Percentiles rank a stretch among this genome's conserved stretches.
phyloP scores from a whole-genome alignment of 148 eudicot species.

The Dysphania ambrosioides region DNA sequence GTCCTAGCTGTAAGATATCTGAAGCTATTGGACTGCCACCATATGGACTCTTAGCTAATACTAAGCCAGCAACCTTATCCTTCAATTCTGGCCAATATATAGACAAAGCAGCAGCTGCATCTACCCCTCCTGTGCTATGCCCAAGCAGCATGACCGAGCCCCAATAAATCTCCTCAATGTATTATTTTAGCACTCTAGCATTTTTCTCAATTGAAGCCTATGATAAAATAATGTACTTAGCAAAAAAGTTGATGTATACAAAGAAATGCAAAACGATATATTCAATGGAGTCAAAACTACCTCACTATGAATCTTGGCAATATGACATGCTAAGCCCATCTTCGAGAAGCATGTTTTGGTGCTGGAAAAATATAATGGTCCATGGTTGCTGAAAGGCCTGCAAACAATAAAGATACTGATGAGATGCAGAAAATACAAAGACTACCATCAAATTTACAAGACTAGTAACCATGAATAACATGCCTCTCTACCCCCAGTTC shows the following conservation, averaged over 20 bases:
- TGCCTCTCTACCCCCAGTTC: not conserved
- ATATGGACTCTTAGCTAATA: slow-evolving; percentile 93
- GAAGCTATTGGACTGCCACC: slow-evolving; percentile 99
- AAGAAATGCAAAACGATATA: slow-evolving; percentile 1
- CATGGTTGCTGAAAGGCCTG: slow-evolving; percentile 99
- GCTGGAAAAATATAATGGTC: slow-evolving; percentile 78
- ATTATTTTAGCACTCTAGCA: slow-evolving; percentile 80
- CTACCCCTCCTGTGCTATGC: slow-evolving; percentile 98
- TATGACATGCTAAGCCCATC: slow-evolving; percentile 93
- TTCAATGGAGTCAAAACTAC: slow-evolving; percentile 36
- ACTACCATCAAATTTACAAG: not conserved
- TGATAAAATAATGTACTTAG: slow-evolving; percentile 19
- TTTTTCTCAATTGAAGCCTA: slow-evolving; percentile 96
- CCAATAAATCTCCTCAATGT: slow-evolving; percentile 94
- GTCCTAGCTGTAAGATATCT: slow-evolving; percentile 86
- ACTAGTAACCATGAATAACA: not conserved
- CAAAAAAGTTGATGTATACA: not conserved
- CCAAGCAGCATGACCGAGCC: slow-evolving; percentile 92
- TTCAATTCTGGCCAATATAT: slow-evolving; percentile 92
- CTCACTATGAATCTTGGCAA: slow-evolving; percentile 99
- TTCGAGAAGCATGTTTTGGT: slow-evolving; percentile 81
- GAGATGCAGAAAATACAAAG: slow-evolving; percentile 2
- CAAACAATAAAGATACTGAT: slow-evolving; percentile 11
- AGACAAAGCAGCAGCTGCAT: slow-evolving; percentile 92
- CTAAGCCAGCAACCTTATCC: slow-evolving; percentile 94